Evolutionary conservation across 2,329 filamentous ascomycete species (phyloP), one percentile per base, ranked within the genome.

Genomic region (Pseudogymnoascus sp.): DNA sequence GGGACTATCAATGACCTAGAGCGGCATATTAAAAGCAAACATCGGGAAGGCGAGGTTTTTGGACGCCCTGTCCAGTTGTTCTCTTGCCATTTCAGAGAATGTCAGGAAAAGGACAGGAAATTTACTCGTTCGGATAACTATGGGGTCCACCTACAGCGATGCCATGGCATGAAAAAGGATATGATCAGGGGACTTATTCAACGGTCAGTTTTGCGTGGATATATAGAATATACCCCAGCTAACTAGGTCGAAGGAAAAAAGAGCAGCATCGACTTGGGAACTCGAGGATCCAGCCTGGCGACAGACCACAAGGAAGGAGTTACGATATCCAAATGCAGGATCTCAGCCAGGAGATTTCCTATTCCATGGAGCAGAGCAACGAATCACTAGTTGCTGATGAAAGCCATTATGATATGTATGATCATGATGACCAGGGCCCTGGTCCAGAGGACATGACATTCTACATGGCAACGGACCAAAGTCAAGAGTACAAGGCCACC

Each of bases 41-140:
- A 96, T 70, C 74, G 73, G 2, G 68, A 76, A 74, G 22, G 75
- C 79, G 59, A 75, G 67, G 38, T 75, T 73, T 62, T 71, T 68
- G 25, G 76, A 1, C 78, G 79, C 7, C 76, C 74, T 0, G 77
- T 76, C 47, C 80, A 80, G 63, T 77, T 77, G 38, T 90, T 81
- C 65, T 80, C 78, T 61, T 94, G 89, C 70, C 79, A 78, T 58
- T 75, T 82, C 5, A 73, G 74, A 6, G 68, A 75, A 20, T 91
- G 88, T 68, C 77, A 75, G 22, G 81, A 77, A 22, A 86, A 78
- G 64, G 76, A 76, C 1, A 96, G 95, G 71, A 75, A 80, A 36
- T 96, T 90, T 90, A 87, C 88, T 0, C 83, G 92, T 20, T 78
- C 86, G 58, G 92, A 97, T 73, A 97, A 97, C 69, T 96, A 96